Conservation (phyloP, 1,284 basidiomycete genomes). For the Peniophora sp. region DNA sequence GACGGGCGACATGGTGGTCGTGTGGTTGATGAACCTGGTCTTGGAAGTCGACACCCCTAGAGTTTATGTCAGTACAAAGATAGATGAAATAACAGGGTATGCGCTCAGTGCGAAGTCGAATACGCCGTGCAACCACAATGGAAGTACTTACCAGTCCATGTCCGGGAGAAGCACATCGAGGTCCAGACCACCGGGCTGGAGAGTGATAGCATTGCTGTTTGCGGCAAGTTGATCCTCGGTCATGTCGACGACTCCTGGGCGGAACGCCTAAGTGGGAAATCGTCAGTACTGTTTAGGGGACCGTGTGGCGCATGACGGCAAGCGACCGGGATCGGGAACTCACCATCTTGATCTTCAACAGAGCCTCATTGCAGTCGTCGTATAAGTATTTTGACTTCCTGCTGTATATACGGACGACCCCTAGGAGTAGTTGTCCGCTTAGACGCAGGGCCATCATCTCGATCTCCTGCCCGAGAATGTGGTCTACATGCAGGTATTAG, state of each 20-base stretch:
- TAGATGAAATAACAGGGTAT: too few relatives aligned
- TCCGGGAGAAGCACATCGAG: slow-evolving; percentile 78
- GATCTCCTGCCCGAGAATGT: slow-evolving; percentile 84
- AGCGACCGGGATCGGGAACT: slow-evolving; percentile 9
- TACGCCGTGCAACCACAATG: neutral
- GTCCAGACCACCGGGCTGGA: slow-evolving; percentile 67
- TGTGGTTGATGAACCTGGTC: slow-evolving; percentile 57
- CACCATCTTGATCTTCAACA: slow-evolving; percentile 93
- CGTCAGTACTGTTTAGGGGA: neutral
- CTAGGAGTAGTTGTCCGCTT: slow-evolving; percentile 91
- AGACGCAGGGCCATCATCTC: slow-evolving; percentile 89
- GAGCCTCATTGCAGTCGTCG: slow-evolving; percentile 95
- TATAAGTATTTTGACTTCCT: slow-evolving; percentile 95
- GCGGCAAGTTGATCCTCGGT: slow-evolving; percentile 89
- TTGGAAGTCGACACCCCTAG: slow-evolving; percentile 71
- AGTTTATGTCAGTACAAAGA: slow-evolving; percentile 1
- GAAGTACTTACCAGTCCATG: slow-evolving; percentile 58
- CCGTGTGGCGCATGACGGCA: neutral
- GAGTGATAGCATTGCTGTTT: slow-evolving; percentile 80
- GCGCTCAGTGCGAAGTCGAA: neutral
- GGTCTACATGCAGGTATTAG: slow-evolving; percentile 38
- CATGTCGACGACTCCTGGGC: slow-evolving; percentile 89
- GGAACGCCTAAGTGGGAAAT: slow-evolving; percentile 66
- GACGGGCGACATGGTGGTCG: slow-evolving; percentile 73
- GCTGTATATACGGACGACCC: slow-evolving; percentile 96